Base-by-base conservation (phyloP, 148 eudicot species). In the Chenopodium album region DNA sequence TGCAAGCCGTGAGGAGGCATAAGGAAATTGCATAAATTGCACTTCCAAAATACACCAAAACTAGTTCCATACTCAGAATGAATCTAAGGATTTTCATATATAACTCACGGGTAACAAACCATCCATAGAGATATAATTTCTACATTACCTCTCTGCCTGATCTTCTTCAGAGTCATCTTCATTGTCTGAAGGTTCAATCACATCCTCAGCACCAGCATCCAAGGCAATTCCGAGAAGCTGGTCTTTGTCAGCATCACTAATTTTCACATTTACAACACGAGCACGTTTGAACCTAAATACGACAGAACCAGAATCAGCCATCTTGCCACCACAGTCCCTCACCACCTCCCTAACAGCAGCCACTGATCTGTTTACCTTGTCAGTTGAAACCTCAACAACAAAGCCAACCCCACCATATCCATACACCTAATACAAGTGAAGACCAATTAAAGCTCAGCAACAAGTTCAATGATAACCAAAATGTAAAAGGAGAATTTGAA, bases 351-450 rank as follows among this genome's bases (percentile, higher is more conserved):
- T 88, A 70, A 96, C 76, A 78, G 65, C 73, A 60, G 94, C 95
- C 84, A 94, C 92, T 4, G 98, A 87, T 92, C 99, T 90, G 86
- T 89, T 91, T 73, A 91, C 82, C 85, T 95, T 95, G 85, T 95
- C 98, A 0, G 99, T 92, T 82, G 80, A 88, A 48, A 89, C 94
- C 81, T 94, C 94, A 78, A 94, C 90, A 83, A 96, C 90, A 65
- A 96, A 92, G 78, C 99, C 98, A 77, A 86, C 99, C 81, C 99
- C 98, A 82, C 95, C 99, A 89, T 84, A 92, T 71, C 99, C 98
- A 86, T 95, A 95, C 13, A 92, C 94, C 99, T 95, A 86, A 71
- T 59, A 76, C 31, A 71, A 62, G 28, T 50, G 62, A n/a, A 7
- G 75, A 34, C 66, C 47, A 73, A 52, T 69, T 73, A 71, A 60